Evolutionary conservation across 306 rosid species (phyloP), one percentile per base, ranked within the genome.

Genomic region (Adenanthera pavonina): DNA sequence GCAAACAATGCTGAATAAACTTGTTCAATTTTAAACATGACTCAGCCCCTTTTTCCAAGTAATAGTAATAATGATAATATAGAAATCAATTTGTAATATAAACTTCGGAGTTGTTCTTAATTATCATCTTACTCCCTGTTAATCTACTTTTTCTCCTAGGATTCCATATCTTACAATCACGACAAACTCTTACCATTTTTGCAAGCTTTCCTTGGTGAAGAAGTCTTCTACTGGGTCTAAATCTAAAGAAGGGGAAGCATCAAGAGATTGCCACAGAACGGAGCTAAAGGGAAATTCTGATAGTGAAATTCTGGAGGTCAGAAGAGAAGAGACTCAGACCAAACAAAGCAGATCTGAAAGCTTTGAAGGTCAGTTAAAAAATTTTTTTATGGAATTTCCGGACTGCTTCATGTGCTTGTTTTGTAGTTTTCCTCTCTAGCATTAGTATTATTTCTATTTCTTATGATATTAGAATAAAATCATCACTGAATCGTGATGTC

Each of bases 161-260:
- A 85, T 64, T 87, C 96, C 97, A 15, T 79, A 79, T 17, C 76
- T 89, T 84, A 90, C 92, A n/a, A 88, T 93, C 81, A 78, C 84
- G 85, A 95, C 97, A 43, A 93, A 93, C 76, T 77, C 86, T 84
- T 93, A 88, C 86, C 99, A 95, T 87, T 93, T 93, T 83, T 95
- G 99, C 85, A 93, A 95, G 87, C 93, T 93, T 85, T 95, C 96
- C 46, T 66, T 87, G 49, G 89, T 88, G 81, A 92, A 92, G 89
- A 88, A 67, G 75, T 89, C 85, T 44, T 76, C 65, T 74, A 75
- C 79, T 66, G 46, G 74, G 78, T 79, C 88, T 33, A 76, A 69
- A 14, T 79, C 87, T 33, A 78, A 69, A 14, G 81, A 81, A 64
- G 85, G 69, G 70, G 74, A 77, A 15, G 69, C 59, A 41, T 73